phyloP scores from a whole-genome alignment of 2,329 filamentous ascomycete species.

The Talaromyces islandicus region DNA sequence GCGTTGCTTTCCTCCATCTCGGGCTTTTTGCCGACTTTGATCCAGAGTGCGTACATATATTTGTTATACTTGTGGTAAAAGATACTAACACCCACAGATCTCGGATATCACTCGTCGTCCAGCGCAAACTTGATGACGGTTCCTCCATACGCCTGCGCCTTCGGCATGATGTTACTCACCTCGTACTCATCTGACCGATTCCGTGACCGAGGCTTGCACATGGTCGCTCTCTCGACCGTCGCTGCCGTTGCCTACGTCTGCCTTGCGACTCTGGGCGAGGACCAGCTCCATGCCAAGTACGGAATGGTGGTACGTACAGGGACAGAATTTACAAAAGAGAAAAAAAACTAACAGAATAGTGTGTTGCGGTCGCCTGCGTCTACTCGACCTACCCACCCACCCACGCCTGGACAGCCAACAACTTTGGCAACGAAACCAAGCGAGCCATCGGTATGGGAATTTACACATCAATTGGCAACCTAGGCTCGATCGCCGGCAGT shows the following conservation, averaged over 20 bases:
- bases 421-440: constrained; percentile 8
- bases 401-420: constrained; percentile 9
- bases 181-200: constrained; percentile 7
- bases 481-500: constrained; percentile 5
- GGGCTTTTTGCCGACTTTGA: constrained; percentile 4
- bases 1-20: constrained; percentile 4
- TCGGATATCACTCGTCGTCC: constrained; percentile 2
- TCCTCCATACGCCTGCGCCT: constrained; percentile 5
- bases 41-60: neutral
- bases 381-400: constrained; percentile 8
- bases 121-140: constrained; percentile 6
- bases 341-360: neutral
- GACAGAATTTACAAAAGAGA: neutral
- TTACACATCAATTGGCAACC: constrained; percentile 4
- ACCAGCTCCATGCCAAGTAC: constrained; percentile 6
- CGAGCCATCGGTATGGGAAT: constrained; percentile 7
- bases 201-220: constrained; percentile 5
- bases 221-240: constrained; percentile 1
- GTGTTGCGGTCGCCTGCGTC: constrained; percentile 5
- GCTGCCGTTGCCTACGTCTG: constrained; percentile 2
- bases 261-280: constrained; percentile 2
- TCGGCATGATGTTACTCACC: neutral
- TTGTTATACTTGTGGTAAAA: neutral
- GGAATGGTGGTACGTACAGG: neutral
- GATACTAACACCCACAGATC: neutral